A percentile compares a stretch with the other conserved stretches of the same genome.
Evolutionary conservation across 768 basidiomycete species (phyloP).

Genomic region (Grammothele lineata): DNA sequence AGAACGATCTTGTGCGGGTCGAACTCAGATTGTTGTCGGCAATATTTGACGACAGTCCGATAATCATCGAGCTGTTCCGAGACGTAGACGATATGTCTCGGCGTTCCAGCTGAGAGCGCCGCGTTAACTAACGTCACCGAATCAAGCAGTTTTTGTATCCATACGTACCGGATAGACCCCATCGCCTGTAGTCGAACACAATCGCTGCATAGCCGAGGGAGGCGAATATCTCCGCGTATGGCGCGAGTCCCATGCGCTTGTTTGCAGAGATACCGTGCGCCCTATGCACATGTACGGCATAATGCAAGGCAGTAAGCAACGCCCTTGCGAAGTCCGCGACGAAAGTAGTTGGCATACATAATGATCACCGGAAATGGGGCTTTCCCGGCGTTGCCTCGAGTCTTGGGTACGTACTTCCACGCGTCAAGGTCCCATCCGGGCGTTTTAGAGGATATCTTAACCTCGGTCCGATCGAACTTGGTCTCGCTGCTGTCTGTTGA

Average conservation of each 20-base stretch:
- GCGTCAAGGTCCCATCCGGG: constrained; percentile 31
- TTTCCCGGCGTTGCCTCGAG: not conserved
- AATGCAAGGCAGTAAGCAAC: no score
- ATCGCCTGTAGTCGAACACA: constrained; percentile 36
- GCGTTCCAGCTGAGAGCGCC: constrained; percentile 26
- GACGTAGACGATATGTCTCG: constrained; percentile 26
- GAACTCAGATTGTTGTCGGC: constrained; percentile 26
- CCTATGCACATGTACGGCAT: constrained; percentile 22
- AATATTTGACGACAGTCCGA: constrained; percentile 31
- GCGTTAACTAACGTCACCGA: not conserved
- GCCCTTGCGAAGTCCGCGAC: no score
- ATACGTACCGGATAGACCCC: constrained; percentile 32
- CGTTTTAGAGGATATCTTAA: constrained; percentile 30
- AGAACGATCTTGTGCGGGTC: constrained; percentile 29
- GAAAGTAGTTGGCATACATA: constrained; percentile 17
- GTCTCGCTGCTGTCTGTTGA: no score
- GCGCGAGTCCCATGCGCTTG: constrained; percentile 29
- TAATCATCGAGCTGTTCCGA: constrained; percentile 36
- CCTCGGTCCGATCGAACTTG: constrained; percentile 5
- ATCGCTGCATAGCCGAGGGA: constrained; percentile 29
- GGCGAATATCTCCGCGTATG: constrained; percentile 30
- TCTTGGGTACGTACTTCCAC: constrained; percentile 30
- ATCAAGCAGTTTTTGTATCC: not conserved
- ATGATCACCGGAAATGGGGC: constrained; percentile 24
- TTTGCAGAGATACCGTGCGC: constrained; percentile 31